Conservation (phyloP, 1,139 yeast species). For the Blastobotrys elegans region DNA sequence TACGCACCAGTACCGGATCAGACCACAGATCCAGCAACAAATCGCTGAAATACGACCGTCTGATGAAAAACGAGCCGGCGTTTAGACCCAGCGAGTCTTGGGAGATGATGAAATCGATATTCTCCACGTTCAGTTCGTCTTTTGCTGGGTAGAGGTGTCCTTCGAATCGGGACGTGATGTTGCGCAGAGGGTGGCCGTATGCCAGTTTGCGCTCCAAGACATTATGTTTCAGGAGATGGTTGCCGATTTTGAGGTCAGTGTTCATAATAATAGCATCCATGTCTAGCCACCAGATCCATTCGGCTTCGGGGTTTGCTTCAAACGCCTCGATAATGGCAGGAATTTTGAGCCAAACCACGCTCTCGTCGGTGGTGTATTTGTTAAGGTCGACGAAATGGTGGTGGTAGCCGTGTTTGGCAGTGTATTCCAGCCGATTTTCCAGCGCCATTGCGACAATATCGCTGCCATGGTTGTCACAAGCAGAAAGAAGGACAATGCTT, state of each 20-base stretch:
- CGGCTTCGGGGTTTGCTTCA: conserved; percentile 26
- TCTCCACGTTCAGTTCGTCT: conserved; percentile 20
- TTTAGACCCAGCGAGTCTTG: conserved; percentile 34
- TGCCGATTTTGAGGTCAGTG: conserved; percentile 27
- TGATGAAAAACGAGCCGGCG: conserved; percentile 36
- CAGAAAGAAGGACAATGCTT: conserved; percentile 30
- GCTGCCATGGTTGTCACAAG: conserved; percentile 28
- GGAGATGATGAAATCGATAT: conserved; percentile 27
- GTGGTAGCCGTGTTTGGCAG: conserved; percentile 30
- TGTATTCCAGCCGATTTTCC: conserved; percentile 32
- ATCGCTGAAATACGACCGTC: conserved; percentile 27
- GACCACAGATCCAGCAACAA: conserved; percentile 25
- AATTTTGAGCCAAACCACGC: conserved; percentile 31
- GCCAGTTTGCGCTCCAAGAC: conserved; percentile 25
- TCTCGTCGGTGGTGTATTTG: conserved; percentile 15
- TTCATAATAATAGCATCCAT: conserved; percentile 24
- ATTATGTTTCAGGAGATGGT: conserved; percentile 29
- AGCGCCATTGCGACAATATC: conserved; percentile 27
- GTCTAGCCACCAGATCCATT: conserved; percentile 36
- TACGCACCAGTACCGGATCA: conserved; percentile 18
- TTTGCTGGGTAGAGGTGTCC: conserved; percentile 20
- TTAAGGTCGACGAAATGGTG: conserved; percentile 30
- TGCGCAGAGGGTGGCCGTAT: conserved; percentile 24
- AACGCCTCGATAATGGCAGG: conserved; percentile 30
- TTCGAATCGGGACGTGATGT: conserved; percentile 21